These are phyloP conservation scores for Phaeoacremonium minimum DNA, from an alignment of 2,329 filamentous ascomycete genomes.

Conservation along the genomic window DNA sequence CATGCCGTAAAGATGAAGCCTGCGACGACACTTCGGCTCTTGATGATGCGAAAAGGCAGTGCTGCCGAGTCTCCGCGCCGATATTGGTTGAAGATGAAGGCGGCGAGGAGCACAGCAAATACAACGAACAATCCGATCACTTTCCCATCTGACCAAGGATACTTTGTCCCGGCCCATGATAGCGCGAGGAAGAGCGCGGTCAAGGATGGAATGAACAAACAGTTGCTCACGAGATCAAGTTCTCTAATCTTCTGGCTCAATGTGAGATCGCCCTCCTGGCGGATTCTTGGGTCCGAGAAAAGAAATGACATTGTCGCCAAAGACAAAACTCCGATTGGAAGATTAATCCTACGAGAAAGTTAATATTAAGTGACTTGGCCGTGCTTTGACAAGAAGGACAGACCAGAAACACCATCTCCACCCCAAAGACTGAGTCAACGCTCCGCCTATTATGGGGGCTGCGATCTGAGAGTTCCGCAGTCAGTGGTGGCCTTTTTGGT, in stretches of 20 bases:
- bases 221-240: slow-evolving; percentile 29
- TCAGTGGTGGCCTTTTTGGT: too few relatives aligned
- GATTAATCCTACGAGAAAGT: too few relatives aligned
- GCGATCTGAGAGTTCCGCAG: too few relatives aligned
- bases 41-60: slow-evolving; percentile 7
- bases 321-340: slow-evolving; percentile 4
- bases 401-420: slow-evolving; percentile 12
- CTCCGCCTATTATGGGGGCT: too few relatives aligned
- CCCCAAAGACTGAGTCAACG: too few relatives aligned
- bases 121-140: slow-evolving; percentile 27
- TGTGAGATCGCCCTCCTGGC: slow-evolving; percentile 2
- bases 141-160: slow-evolving; percentile 23
- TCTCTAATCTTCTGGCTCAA: slow-evolving; percentile 27
- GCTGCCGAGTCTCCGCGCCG: slow-evolving; percentile 26
- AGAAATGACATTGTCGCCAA: slow-evolving; percentile 4
- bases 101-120: slow-evolving; percentile 9
- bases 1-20: slow-evolving; percentile 25
- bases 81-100: slow-evolving; percentile 24
- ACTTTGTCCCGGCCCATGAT: slow-evolving; percentile 31
- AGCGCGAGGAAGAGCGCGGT: slow-evolving; percentile 27
- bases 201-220: slow-evolving; percentile 11
- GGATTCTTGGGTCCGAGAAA: too few relatives aligned
- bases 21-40: slow-evolving; percentile 21
- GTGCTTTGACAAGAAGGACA: too few relatives aligned
- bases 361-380: too few relatives aligned